Evolutionary conservation across 2,329 filamentous ascomycete genomes (phyloP), one percentile per base, ranked within the genome.

Genomic region (Didymosphaeria variabile): DNA sequence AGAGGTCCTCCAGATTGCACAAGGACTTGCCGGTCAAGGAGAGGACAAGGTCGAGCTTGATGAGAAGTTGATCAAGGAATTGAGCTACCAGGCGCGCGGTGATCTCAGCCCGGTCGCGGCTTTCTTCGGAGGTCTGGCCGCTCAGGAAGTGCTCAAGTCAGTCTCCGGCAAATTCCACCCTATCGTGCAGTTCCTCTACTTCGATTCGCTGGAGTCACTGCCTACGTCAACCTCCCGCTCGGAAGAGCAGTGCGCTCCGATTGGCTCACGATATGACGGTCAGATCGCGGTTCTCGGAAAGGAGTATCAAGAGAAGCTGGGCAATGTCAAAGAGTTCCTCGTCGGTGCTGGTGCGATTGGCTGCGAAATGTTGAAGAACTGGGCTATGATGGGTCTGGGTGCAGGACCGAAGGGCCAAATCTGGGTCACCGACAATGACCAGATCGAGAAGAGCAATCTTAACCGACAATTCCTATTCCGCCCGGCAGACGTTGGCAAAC

Each of bases 281-380:
- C 95, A 99, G 76, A 97, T 99, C 74, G 94, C 93, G 2, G 95
- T 99, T 1, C 97, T 99, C 68, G 95, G 95, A 64, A 90, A 87
- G 72, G 92, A 97, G 65, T 99, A 90, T 79, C 95, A 99, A 79
- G 91, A 97, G 55, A 97, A 97, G 84, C 87, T 99, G 68, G 87
- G 90, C 62, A 97, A 97, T 72, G 81, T 95, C 63, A 95, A 90
- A 73, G 89, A 98, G 72, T 99, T 99, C 83, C 85, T 99, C 58
- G 95, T 99, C 60, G 95, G 95, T 69, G 93, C 95, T 50, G 95
- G 95, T 72, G 95, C 96, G 65, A 99, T 99, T 77, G 95, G 95
- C 49, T 99, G 95, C 75, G 95, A 99, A 77, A 99, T 98, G 91
- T 83, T 99, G 69, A 99, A 99, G 87, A 98, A 98, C 80, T 99